A percentile compares a stretch with the other conserved stretches of the same genome.
Evolutionary conservation across 2,329 filamentous ascomycete genomes (phyloP).

Genomic region (Arthrobotrys entomopaga): DNA sequence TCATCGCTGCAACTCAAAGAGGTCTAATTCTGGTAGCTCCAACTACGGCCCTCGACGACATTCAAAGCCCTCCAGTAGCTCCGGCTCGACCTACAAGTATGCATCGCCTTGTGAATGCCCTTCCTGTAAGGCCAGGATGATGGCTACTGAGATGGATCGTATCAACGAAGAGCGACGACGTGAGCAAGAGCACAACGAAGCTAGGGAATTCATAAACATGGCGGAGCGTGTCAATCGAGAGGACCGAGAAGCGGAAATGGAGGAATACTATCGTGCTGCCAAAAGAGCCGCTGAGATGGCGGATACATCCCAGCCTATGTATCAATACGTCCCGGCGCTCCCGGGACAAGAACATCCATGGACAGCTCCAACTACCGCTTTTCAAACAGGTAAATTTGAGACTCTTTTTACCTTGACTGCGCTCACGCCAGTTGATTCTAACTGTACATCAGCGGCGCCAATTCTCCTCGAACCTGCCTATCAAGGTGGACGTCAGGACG

Average conservation of each 20-base stretch:
- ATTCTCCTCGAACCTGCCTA: constrained; percentile 30
- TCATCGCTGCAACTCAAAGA: constrained; percentile 17
- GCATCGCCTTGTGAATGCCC: constrained; percentile 27
- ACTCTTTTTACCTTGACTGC: neutral
- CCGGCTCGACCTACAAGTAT: constrained; percentile 29
- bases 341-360: constrained; percentile 25
- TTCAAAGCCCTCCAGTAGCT: constrained; percentile 12
- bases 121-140: constrained; percentile 45
- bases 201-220: constrained; percentile 37
- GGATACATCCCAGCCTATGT: neutral
- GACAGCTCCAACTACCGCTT: constrained; percentile 31
- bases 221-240: constrained; percentile 43
- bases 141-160: constrained; percentile 44
- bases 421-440: neutral
- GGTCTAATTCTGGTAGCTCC: constrained; percentile 9
- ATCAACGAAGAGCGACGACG: constrained; percentile 39
- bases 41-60: constrained; percentile 6
- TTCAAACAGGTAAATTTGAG: constrained; percentile 38
- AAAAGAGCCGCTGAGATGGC: constrained; percentile 8
- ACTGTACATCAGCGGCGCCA: constrained; percentile 25
- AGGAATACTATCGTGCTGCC: constrained; percentile 33
- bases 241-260: constrained; percentile 24
- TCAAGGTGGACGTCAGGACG: neutral
- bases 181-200: constrained; percentile 42
- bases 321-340: neutral